These are phyloP conservation scores for Apiosordaria backusii DNA, from an alignment of 495 filamentous ascomycete species.

Conservation along the genomic window DNA sequence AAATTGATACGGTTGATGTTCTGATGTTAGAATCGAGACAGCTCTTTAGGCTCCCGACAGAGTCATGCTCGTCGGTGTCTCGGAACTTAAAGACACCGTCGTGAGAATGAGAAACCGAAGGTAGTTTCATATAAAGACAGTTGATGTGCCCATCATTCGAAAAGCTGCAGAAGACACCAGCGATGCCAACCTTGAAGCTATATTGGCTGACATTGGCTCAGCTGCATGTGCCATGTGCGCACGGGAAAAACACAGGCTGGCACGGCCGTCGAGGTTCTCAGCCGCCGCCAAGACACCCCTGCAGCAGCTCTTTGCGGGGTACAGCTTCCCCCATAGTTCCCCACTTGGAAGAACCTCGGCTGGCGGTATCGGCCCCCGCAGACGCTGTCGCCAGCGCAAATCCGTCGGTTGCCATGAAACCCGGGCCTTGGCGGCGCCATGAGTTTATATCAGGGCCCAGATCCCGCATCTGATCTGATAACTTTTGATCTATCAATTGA, in stretches of 20 bases:
- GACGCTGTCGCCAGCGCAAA: neutral
- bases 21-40: no score
- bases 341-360: slow-evolving; percentile 22
- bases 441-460: neutral
- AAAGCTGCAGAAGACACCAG: neutral
- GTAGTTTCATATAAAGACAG: no score
- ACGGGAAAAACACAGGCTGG: slow-evolving; percentile 21
- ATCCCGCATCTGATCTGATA: neutral
- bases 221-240: neutral
- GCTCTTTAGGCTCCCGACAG: no score
- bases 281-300: neutral
- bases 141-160: neutral
- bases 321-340: neutral
- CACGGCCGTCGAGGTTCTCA: neutral
- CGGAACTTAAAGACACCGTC: neutral
- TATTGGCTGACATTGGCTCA: neutral
- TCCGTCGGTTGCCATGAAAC: neutral
- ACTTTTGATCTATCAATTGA: neutral
- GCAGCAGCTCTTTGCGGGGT: slow-evolving; percentile 4
- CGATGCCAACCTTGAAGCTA: neutral
- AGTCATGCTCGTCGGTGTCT: no score
- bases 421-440: neutral
- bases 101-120: no score
- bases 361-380: slow-evolving; percentile 22
- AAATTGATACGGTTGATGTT: no score